Conservation (phyloP, 2,329 filamentous ascomycete genomes). For the Clonostachys sp. region DNA sequence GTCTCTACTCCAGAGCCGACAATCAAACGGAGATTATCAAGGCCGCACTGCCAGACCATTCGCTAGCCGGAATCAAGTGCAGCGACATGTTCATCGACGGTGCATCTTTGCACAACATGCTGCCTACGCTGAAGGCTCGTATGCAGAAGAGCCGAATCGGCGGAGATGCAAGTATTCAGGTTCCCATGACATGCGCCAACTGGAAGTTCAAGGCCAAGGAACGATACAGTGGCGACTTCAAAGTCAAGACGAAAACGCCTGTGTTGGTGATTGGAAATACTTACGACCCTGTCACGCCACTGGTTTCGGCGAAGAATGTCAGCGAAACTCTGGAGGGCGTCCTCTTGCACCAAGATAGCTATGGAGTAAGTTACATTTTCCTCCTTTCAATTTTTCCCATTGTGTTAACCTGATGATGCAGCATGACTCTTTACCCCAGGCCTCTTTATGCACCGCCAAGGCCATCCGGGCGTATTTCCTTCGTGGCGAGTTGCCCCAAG, state of each 20-base stretch:
- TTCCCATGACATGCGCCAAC: neutral
- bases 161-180: neutral
- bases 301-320: slow-evolving; percentile 28
- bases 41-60: neutral
- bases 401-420: neutral
- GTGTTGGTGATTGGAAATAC: slow-evolving; percentile 30
- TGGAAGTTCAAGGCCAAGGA: slow-evolving; percentile 6
- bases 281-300: slow-evolving; percentile 35
- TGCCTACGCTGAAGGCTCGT: slow-evolving; percentile 1
- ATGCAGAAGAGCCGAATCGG: neutral
- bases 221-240: slow-evolving; percentile 9
- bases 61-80: slow-evolving; percentile 10
- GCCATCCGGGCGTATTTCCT: slow-evolving; percentile 8
- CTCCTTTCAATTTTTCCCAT: neutral
- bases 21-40: no score
- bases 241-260: slow-evolving; percentile 24
- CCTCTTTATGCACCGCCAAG: slow-evolving; percentile 7
- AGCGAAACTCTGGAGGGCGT: slow-evolving; percentile 25
- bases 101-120: neutral
- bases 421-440: neutral
- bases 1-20: no score
- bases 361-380: slow-evolving; percentile 26
- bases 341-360: slow-evolving; percentile 36
- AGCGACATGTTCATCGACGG: slow-evolving; percentile 2
- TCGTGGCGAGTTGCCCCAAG: slow-evolving; percentile 7